A percentile compares a stretch with the other conserved stretches of the same genome.
Conservation (phyloP, 2,329 filamentous ascomycete genomes). For the Diaporthe velutina region DNA sequence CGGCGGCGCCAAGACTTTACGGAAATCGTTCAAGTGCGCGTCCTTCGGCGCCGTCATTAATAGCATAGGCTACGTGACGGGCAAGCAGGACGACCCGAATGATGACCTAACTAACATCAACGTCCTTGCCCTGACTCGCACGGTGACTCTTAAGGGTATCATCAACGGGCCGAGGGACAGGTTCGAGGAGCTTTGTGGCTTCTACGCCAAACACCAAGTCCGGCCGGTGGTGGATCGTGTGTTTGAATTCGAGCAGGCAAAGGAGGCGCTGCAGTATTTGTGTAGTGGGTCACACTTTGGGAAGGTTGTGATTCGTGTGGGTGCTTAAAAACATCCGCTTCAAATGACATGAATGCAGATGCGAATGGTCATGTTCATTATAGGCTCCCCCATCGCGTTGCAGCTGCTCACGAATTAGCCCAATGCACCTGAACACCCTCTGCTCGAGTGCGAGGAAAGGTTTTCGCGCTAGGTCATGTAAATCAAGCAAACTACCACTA, state of each 20-base stretch:
- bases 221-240: conserved; percentile 57
- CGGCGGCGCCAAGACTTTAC: conserved; percentile 64
- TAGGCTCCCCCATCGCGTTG: no score
- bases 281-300: conserved; percentile 65
- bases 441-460: neutral
- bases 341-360: neutral
- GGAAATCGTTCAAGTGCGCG: conserved; percentile 65
- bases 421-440: neutral
- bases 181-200: conserved; percentile 43
- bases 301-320: conserved; percentile 60
- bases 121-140: conserved; percentile 54
- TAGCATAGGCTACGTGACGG: conserved; percentile 55
- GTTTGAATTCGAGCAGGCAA: conserved; percentile 56
- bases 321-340: neutral
- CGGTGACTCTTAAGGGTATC: conserved; percentile 60
- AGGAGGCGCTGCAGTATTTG: conserved; percentile 62
- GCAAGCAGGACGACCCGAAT: conserved; percentile 60
- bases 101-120: conserved; percentile 68
- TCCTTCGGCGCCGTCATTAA: conserved; percentile 68
- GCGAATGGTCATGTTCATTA: no score
- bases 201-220: conserved; percentile 53
- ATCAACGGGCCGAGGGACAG: conserved; percentile 70
- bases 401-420: neutral
- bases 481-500: neutral
- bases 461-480: neutral